Conservation (phyloP, 2,329 filamentous ascomycete species). For the Paecilomyces formosus region DNA sequence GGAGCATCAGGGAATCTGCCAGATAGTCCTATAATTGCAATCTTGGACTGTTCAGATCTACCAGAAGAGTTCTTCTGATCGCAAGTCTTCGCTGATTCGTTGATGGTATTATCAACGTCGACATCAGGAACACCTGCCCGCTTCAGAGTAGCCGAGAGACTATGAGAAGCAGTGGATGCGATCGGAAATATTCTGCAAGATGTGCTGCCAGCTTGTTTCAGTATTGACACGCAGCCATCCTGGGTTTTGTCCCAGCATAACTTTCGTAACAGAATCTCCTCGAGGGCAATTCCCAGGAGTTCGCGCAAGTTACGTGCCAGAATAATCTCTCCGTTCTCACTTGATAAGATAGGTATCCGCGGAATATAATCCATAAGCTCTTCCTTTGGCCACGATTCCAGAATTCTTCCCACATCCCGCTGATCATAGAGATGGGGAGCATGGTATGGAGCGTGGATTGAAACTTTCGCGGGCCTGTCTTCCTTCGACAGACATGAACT, state of each 20-base stretch:
- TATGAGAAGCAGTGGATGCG: conserved; percentile 24
- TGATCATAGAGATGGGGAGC: conserved; percentile 48
- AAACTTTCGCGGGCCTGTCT: conserved; percentile 45
- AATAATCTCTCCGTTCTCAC: conserved; percentile 26
- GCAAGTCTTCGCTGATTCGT: conserved; percentile 15
- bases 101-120: conserved; percentile 18
- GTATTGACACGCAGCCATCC: conserved; percentile 19
- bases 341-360: conserved; percentile 30
- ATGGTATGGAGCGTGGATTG: conserved; percentile 54
- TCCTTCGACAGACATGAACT: conserved; percentile 42
- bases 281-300: conserved; percentile 24
- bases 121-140: conserved; percentile 18
- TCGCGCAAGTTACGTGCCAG: conserved; percentile 20
- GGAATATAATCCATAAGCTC: conserved; percentile 19
- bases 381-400: conserved; percentile 29
- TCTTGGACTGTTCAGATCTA: conserved; percentile 25
- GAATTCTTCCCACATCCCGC: conserved; percentile 45
- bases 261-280: conserved; percentile 30
- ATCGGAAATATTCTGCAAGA: conserved; percentile 21
- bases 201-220: conserved; percentile 9
- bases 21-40: conserved; percentile 76
- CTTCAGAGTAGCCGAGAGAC: conserved; percentile 23
- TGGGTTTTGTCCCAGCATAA: conserved; percentile 37
- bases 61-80: conserved; percentile 18
- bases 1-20: conserved; percentile 63